Percentiles rank a stretch among this genome's conserved stretches.
These are phyloP conservation scores for Mortierella sp. DNA, from an alignment of 371 early-diverging fungal species.

Conservation along the genomic window DNA sequence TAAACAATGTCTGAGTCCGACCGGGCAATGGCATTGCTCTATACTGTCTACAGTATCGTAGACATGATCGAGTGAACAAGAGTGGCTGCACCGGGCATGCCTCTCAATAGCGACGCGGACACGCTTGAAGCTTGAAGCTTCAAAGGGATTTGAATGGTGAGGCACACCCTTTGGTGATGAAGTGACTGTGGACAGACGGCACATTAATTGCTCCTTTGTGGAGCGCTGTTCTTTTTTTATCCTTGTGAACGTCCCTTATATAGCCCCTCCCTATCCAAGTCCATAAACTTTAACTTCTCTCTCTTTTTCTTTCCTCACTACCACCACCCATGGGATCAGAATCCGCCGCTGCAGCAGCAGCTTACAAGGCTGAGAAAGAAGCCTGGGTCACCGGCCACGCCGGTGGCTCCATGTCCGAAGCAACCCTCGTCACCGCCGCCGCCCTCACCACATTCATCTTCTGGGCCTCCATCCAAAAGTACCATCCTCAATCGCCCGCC, in stretches of 20 bases:
- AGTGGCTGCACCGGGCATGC: neutral
- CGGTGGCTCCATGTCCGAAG: conserved; percentile 78
- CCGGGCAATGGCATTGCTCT: neutral
- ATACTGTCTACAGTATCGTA: neutral
- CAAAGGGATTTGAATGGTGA: too few species aligned
- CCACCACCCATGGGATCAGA: conserved; percentile 26
- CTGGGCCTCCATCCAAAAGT: conserved; percentile 39
- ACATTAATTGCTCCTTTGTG: neutral
- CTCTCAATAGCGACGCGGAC: neutral
- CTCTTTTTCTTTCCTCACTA: neutral
- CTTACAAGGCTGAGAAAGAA: conserved; percentile 75
- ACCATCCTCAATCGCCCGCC: conserved; percentile 35
- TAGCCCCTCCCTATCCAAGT: neutral
- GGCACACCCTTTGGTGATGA: neutral
- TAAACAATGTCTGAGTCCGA: neutral
- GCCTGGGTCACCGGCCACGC: conserved; percentile 76
- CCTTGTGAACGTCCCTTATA: neutral
- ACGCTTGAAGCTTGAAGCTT: neutral
- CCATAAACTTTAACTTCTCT: neutral
- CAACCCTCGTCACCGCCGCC: conserved; percentile 65
- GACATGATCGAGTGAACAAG: neutral
- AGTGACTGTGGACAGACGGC: neutral
- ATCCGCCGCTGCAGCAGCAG: conserved; percentile 37
- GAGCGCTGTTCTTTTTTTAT: conserved; percentile 14
- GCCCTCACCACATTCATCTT: conserved; percentile 59